Evolutionary conservation across 305 asterid genomes (phyloP).

Genomic region (Fraxinus ornus): DNA sequence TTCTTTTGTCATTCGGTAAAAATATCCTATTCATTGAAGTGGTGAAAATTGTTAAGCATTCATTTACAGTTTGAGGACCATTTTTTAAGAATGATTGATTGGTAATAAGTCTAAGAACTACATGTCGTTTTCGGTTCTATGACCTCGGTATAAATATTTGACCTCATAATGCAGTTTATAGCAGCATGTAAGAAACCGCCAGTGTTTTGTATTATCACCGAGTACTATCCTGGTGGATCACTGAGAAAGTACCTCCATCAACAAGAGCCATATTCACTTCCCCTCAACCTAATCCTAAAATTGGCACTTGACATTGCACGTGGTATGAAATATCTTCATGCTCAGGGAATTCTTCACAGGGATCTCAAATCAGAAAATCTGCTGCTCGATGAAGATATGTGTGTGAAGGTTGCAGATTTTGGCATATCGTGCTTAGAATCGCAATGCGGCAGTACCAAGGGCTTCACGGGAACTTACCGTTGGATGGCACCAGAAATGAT

Average conservation of each 20-base stretch:
- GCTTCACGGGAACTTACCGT: constrained; percentile 91
- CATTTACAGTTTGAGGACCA: not conserved
- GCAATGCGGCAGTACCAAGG: constrained; percentile 89
- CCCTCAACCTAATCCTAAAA: constrained; percentile 64
- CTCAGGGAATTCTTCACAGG: constrained; percentile 86
- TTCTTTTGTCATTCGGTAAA: not conserved
- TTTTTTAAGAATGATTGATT: not conserved
- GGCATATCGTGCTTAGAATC: constrained; percentile 94
- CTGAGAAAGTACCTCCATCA: constrained; percentile 88
- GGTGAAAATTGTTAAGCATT: constrained; percentile 6
- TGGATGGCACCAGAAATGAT: constrained; percentile 99
- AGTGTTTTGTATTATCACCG: constrained; percentile 89
- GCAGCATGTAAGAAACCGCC: constrained; percentile 98
- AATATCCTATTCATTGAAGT: not conserved
- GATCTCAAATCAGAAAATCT: constrained; percentile 94
- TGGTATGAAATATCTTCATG: constrained; percentile 93
- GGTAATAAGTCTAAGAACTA: not conserved
- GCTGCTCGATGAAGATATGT: constrained; percentile 79
- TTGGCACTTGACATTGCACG: constrained; percentile 81
- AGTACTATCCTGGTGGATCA: constrained; percentile 88
- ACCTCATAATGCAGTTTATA: constrained; percentile 57
- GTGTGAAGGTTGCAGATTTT: constrained; percentile 91
- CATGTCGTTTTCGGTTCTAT: not conserved
- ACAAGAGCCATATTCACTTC: constrained; percentile 85
- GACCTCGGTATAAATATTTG: constrained; percentile 11